Percentiles rank a stretch among this genome's conserved stretches.
Evolutionary conservation across 2,329 filamentous ascomycete species (phyloP).

Genomic region (Alternaria brassicicola): DNA sequence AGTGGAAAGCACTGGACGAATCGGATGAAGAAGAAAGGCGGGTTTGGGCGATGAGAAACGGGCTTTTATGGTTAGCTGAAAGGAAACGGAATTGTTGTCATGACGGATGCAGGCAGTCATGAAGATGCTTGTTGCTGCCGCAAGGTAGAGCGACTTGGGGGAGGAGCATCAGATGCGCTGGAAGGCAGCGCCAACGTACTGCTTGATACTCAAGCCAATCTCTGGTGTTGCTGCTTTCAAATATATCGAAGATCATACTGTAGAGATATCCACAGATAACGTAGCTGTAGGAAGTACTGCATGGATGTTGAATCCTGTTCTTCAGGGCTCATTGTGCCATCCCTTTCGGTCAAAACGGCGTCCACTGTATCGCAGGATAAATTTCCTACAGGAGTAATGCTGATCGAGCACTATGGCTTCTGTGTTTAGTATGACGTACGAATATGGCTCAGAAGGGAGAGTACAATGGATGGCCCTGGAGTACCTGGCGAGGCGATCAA

Average conservation of each 20-base stretch:
- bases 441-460: background rate
- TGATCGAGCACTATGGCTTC: background rate
- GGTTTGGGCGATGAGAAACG: background rate
- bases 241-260: background rate
- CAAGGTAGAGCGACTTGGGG: background rate
- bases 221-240: background rate
- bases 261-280: background rate
- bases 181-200: background rate
- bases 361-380: background rate
- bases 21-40: slow-evolving; percentile 24
- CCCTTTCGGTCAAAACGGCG: background rate
- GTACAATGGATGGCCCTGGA: background rate
- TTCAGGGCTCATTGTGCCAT: background rate
- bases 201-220: background rate
- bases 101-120: slow-evolving; percentile 9
- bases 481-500: background rate
- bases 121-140: background rate
- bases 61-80: slow-evolving; percentile 1
- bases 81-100: slow-evolving; percentile 1
- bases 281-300: background rate
- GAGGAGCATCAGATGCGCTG: background rate
- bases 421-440: background rate
- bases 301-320: background rate
- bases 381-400: background rate
- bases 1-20: slow-evolving; percentile 12